These are phyloP conservation scores for Plectranthus barbatus DNA, from an alignment of 257 asterid species.

Conservation along the genomic window DNA sequence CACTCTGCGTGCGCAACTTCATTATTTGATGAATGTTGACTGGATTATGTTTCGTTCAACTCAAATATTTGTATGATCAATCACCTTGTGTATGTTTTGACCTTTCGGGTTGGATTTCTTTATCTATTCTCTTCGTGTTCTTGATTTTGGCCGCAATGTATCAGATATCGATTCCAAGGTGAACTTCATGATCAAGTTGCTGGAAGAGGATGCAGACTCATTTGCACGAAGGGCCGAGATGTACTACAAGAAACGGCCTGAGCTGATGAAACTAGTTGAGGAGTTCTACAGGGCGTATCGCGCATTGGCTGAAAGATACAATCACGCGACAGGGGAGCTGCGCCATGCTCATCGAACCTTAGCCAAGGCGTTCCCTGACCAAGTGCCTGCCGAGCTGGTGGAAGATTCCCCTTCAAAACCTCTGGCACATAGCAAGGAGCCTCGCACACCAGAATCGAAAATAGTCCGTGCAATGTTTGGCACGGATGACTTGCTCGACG, in stretches of 20 bases:
- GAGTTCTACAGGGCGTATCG: slow-evolving; percentile 91
- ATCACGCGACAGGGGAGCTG: slow-evolving; percentile 79
- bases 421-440: slow-evolving; percentile 28
- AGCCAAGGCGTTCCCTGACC: slow-evolving; percentile 86
- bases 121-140: neutral
- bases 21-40: neutral
- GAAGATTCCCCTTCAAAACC: slow-evolving; percentile 67
- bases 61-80: too few relatives aligned
- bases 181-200: slow-evolving; percentile 84
- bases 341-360: slow-evolving; percentile 80
- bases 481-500: slow-evolving; percentile 24
- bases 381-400: slow-evolving; percentile 43
- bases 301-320: slow-evolving; percentile 83
- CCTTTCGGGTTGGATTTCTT: too few relatives aligned
- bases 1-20: neutral
- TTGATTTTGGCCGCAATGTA: neutral
- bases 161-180: slow-evolving; percentile 90
- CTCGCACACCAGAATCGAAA: slow-evolving; percentile 39
- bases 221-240: slow-evolving; percentile 94
- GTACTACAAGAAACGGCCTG: slow-evolving; percentile 92
- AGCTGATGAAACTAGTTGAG: slow-evolving; percentile 84
- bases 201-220: slow-evolving; percentile 96
- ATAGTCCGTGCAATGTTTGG: slow-evolving; percentile 31
- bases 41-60: neutral
- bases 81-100: too few relatives aligned